These are phyloP conservation scores for Rhizoclosmatium sp. DNA, from an alignment of 192 early-diverging fungal genomes.

Conservation along the genomic window DNA sequence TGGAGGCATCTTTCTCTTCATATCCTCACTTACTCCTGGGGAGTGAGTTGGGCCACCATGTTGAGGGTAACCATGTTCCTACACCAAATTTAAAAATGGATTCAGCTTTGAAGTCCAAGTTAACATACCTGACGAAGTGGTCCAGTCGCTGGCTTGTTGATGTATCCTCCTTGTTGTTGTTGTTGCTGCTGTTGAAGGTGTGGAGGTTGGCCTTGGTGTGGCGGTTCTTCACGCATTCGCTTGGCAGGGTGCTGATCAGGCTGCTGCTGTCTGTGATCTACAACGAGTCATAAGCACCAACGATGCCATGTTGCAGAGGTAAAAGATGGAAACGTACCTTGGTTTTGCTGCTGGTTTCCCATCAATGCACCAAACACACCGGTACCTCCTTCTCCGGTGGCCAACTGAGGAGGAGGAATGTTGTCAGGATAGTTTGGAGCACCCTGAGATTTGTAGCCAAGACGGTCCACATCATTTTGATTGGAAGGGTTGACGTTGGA, in stretches of 20 bases:
- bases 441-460: conserved; percentile 46
- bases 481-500: conserved; percentile 13
- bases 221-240: conserved; percentile 47
- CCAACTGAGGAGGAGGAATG: conserved; percentile 70
- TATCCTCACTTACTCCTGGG: not conserved
- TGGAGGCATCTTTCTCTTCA: conserved; percentile 33
- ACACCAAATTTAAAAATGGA: not conserved
- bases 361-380: conserved; percentile 51
- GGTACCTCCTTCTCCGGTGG: conserved; percentile 52
- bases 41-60: conserved; percentile 12
- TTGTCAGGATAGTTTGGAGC: conserved; percentile 60
- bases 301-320: no score
- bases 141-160: not conserved
- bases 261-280: not conserved
- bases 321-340: no score
- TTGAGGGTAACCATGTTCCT: conserved; percentile 18
- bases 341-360: not conserved
- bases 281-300: not conserved
- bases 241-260: conserved; percentile 20
- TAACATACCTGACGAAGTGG: conserved; percentile 27
- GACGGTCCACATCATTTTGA: conserved; percentile 6
- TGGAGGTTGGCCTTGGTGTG: conserved; percentile 55
- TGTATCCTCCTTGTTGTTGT: conserved; percentile 30
- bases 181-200: conserved; percentile 23
- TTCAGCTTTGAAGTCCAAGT: not conserved